Evolutionary conservation across 1,284 basidiomycete species (phyloP), one percentile per base, ranked within the genome.

Genomic region (Xerocomus nothofagi): DNA sequence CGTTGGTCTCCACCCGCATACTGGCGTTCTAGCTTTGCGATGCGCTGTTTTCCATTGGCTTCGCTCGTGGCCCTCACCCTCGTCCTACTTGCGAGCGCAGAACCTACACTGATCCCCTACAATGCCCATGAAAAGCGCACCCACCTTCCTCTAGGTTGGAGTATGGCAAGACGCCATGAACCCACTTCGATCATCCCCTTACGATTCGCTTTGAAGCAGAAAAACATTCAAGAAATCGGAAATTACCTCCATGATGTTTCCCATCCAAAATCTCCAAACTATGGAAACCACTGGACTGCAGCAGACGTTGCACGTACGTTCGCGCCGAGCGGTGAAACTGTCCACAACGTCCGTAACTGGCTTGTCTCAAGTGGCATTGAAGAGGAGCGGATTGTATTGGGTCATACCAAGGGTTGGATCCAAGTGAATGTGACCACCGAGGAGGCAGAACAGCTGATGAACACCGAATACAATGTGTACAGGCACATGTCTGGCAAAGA

Each of bases 211-310:
- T 61, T 77, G 42, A 66, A 60, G 14, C 76, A 76, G 55, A 58
- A 55, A 18, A 73, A 76, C 57, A 56, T 77, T 3, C 60, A 69
- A 32, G 49, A 61, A 14, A 55, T 77, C 24, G 68, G 67, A 34
- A 57, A 63, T 5, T 64, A 62, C 50, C 66, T 77, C 36, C 54
- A 69, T 38, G 70, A 70, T 26, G 68, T 78, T 5, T 74, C 75
- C 23, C 66, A 73, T 43, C 77, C 76, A 0, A 60, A 66, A 8
- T 78, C 71, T 1, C 45, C 61, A 2, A 67, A 63, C 57, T 78
- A 73, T 47, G 75, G 76, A 5, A 67, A 71, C 12, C 73, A 78
- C 50, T 77, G 76, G 76, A 51, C 61, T 3, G 55, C 72, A 18
- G 65, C 58, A 9, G 58, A 72, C 39, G 56, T 78, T 31, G 61